A percentile compares a stretch with the other conserved stretches of the same genome.
Conservation (phyloP, 106 monocot genomes). For the Apostasia ramifera region DNA sequence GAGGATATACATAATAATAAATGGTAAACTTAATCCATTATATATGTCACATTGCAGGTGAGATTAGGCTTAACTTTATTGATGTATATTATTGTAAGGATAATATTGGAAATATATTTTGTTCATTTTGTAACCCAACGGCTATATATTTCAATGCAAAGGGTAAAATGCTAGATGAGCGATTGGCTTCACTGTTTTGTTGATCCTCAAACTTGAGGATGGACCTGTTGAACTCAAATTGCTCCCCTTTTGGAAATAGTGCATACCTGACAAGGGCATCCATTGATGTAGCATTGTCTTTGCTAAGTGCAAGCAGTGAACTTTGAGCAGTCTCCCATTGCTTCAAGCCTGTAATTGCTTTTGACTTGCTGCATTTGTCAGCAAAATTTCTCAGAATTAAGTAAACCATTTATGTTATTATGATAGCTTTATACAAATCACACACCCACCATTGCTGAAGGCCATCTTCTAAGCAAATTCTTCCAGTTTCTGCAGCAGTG, state of each 20-base stretch:
- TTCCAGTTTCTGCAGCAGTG: slow-evolving; percentile 34
- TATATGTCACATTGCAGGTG: too few relatives aligned
- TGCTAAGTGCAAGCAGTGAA: slow-evolving; percentile 39
- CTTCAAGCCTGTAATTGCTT: slow-evolving; percentile 25
- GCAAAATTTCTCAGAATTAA: background rate
- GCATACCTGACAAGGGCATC: slow-evolving; percentile 60
- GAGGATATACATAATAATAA: too few relatives aligned
- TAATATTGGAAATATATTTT: too few relatives aligned
- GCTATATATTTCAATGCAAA: too few relatives aligned
- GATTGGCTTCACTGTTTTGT: background rate
- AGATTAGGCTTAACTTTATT: too few relatives aligned
- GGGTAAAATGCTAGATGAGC: too few relatives aligned
- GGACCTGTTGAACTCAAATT: too few relatives aligned
- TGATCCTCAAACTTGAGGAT: too few relatives aligned
- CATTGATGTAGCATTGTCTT: slow-evolving; percentile 34
- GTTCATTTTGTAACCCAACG: too few relatives aligned
- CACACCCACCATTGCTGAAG: slow-evolving; percentile 57
- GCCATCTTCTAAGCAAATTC: slow-evolving; percentile 27
- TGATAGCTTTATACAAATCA: background rate
- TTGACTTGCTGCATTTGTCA: slow-evolving; percentile 32
- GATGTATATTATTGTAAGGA: too few relatives aligned
- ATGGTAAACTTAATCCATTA: too few relatives aligned
- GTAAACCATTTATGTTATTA: background rate
- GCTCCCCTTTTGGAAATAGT: background rate
- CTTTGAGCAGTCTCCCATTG: slow-evolving; percentile 66